A percentile compares a stretch with the other conserved stretches of the same genome.
Conservation (phyloP, 805 yeast genomes). For the Wickerhamomyces sydowiorum region DNA sequence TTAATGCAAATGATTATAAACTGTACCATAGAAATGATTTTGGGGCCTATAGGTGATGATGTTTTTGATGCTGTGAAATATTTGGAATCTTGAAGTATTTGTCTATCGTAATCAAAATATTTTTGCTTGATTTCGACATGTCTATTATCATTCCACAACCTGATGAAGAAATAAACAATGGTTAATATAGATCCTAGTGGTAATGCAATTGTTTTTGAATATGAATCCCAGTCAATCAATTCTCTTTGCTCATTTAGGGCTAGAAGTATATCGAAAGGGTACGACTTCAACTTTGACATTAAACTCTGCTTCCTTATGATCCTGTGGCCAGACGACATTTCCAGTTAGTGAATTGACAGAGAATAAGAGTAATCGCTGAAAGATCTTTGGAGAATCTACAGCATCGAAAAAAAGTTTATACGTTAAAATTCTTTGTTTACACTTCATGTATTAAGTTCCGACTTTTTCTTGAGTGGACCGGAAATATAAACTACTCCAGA, state of each 20-base stretch:
- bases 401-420: not conserved
- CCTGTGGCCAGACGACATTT: slow-evolving; percentile 8
- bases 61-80: slow-evolving; percentile 8
- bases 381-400: too few relatives aligned
- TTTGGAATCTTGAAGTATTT: slow-evolving; percentile 14
- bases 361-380: too few relatives aligned
- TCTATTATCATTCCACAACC: slow-evolving; percentile 20
- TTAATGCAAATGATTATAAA: slow-evolving; percentile 14
- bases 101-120: slow-evolving; percentile 8
- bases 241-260: slow-evolving; percentile 21
- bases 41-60: slow-evolving; percentile 4
- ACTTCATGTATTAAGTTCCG: not conserved
- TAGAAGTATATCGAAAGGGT: slow-evolving; percentile 20
- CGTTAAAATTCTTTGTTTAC: not conserved
- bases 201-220: slow-evolving; percentile 18
- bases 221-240: slow-evolving; percentile 23
- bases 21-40: slow-evolving; percentile 5
- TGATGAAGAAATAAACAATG: slow-evolving; percentile 16
- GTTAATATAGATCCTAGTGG: slow-evolving; percentile 20
- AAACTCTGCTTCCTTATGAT: slow-evolving; percentile 17
- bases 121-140: slow-evolving; percentile 1
- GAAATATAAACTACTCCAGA: not conserved
- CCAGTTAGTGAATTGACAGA: too few relatives aligned
- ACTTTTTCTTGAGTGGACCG: not conserved
- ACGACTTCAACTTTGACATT: slow-evolving; percentile 13